Percentiles rank a stretch among this genome's conserved stretches.
Evolutionary conservation across 768 basidiomycete species (phyloP).

Genomic region (Imleria badia): DNA sequence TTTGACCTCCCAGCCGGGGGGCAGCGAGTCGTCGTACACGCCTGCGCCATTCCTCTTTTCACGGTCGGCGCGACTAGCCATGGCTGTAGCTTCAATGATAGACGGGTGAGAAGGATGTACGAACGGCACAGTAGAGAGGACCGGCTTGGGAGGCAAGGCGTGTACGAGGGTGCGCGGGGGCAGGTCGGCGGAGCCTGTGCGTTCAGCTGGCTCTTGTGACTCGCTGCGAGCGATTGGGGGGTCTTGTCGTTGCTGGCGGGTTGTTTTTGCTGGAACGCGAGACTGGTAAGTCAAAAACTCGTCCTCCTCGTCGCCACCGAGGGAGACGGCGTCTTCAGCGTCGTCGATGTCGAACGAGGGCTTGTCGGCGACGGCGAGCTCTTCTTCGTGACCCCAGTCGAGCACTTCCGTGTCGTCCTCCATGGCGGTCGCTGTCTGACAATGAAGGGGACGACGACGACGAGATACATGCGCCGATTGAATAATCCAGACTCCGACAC

Average conservation of each 20-base stretch:
- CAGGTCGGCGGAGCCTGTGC: conserved; percentile 17
- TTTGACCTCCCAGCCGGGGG: conserved; percentile 62
- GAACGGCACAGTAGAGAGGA: conserved; percentile 49
- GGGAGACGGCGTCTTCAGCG: conserved; percentile 64
- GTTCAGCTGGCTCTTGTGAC: conserved; percentile 10
- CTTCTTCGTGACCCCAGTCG: conserved; percentile 66
- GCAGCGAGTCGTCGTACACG: conserved; percentile 39
- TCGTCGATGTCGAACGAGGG: conserved; percentile 36
- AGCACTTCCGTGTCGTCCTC: conserved; percentile 67
- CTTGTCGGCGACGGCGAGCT: conserved; percentile 40
- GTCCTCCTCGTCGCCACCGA: conserved; percentile 73
- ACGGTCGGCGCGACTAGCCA: conserved; percentile 47
- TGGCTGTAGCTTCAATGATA: conserved; percentile 60
- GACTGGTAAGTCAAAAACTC: conserved; percentile 50
- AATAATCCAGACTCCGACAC: conserved; percentile 18
- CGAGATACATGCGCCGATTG: conserved; percentile 10
- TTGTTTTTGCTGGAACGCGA: conserved; percentile 25
- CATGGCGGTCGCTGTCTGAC: conserved; percentile 39
- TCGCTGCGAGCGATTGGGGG: not conserved
- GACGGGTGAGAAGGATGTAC: conserved; percentile 56
- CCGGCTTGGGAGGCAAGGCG: conserved; percentile 67
- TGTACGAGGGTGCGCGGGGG: conserved; percentile 48
- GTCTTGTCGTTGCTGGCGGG: conserved; percentile 18
- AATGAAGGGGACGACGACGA: conserved; percentile 16
- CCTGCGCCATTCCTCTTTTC: conserved; percentile 42